Evolutionary conservation across 139 green algal genomes (phyloP).

Genomic region (Limnomonas spitsbergensis): DNA sequence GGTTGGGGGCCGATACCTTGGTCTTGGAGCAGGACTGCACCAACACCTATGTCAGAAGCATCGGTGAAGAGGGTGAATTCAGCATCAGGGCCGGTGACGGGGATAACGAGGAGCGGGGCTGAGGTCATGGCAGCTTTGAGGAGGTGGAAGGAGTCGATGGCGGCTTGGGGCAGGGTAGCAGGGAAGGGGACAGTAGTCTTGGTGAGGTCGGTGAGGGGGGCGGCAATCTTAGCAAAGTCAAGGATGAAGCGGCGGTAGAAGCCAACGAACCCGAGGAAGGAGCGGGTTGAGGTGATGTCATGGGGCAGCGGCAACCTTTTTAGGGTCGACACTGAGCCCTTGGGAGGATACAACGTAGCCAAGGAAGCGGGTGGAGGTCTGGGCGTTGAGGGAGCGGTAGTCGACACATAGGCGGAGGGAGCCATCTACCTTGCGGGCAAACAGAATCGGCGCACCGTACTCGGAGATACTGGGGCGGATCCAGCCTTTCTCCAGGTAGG

Average conservation of each 20-base stretch:
- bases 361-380: slow-evolving; percentile 37
- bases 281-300: background rate
- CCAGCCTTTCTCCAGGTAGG: slow-evolving; percentile 12
- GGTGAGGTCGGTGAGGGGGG: background rate
- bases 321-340: slow-evolving; percentile 6
- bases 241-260: background rate
- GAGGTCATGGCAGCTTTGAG: background rate
- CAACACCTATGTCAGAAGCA: slow-evolving; percentile 29
- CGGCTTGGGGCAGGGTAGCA: background rate
- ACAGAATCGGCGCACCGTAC: slow-evolving; percentile 53
- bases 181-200: background rate
- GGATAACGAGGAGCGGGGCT: background rate
- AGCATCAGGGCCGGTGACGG: too few species aligned
- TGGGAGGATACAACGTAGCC: slow-evolving; percentile 23
- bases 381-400: slow-evolving; percentile 52
- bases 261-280: background rate
- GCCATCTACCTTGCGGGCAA: slow-evolving; percentile 58
- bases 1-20: background rate
- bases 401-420: slow-evolving; percentile 54
- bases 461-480: slow-evolving; percentile 25
- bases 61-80: slow-evolving; percentile 26
- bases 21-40: slow-evolving; percentile 32
- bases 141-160: background rate
- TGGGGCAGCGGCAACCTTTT: slow-evolving; percentile 20
- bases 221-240: background rate